Conservation (phyloP, 768 basidiomycete species). For the Amanita polypyramis region DNA sequence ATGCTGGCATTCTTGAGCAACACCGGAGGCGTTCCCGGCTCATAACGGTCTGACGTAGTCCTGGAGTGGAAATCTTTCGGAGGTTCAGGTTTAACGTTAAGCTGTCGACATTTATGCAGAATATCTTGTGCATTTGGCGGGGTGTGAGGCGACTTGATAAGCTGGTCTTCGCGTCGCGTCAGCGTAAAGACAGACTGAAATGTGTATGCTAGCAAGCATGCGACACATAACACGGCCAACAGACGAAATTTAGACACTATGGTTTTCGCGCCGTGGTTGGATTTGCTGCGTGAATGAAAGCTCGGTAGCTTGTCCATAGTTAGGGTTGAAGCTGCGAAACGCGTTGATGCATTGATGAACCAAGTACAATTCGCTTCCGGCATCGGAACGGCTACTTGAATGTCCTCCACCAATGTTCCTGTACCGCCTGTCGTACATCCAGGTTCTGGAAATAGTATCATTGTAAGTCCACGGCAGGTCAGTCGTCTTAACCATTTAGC, state of each 20-base stretch:
- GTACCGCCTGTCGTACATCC: conserved; percentile 53
- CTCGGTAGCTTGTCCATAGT: conserved; percentile 25
- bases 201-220: conserved; percentile 17
- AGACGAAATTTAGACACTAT: conserved; percentile 14
- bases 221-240: conserved; percentile 16
- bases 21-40: conserved; percentile 48
- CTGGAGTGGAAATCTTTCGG: conserved; percentile 28
- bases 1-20: conserved; percentile 66
- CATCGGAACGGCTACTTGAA: conserved; percentile 11
- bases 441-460: conserved; percentile 51
- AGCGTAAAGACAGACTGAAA: conserved; percentile 13
- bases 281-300: conserved; percentile 8
- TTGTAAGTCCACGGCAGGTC: conserved; percentile 55
- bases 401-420: conserved; percentile 15
- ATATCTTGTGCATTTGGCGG: conserved; percentile 31
- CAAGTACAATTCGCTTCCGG: not conserved
- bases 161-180: conserved; percentile 9
- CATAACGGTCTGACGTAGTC: conserved; percentile 49
- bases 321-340: no score
- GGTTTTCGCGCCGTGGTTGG: not conserved
- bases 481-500: not conserved
- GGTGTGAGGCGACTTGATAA: conserved; percentile 12
- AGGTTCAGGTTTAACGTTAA: conserved; percentile 38
- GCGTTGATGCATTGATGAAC: not conserved
- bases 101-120: conserved; percentile 38